A percentile compares a stretch with the other conserved stretches of the same genome.
Evolutionary conservation across 106 monocot genomes (phyloP).

Genomic region (Narthecium ossifragum): DNA sequence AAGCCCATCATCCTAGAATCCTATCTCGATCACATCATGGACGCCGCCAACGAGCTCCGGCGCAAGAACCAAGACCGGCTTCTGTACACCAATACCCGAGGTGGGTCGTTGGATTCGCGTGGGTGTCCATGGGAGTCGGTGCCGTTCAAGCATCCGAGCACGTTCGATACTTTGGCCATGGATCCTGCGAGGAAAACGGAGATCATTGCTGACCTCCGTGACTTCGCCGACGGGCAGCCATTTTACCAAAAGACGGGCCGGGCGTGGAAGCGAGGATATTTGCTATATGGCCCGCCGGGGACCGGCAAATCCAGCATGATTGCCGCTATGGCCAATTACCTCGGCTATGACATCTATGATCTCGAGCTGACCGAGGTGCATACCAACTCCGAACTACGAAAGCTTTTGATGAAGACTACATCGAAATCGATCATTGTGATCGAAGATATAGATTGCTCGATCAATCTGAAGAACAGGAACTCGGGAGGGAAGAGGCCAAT

Average conservation of each 20-base stretch:
- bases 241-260: conserved; percentile 67
- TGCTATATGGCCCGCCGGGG: conserved; percentile 77
- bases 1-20: conserved; percentile 28
- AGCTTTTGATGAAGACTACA: conserved; percentile 83
- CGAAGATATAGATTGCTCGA: conserved; percentile 90
- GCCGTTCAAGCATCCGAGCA: conserved; percentile 90
- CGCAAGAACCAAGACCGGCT: conserved; percentile 61
- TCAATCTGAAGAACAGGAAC: conserved; percentile 35
- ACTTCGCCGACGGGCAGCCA: conserved; percentile 34
- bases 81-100: conserved; percentile 64
- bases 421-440: conserved; percentile 85
- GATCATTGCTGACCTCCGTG: conserved; percentile 47
- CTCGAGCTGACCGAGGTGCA: conserved; percentile 81
- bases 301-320: conserved; percentile 96
- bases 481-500: neutral
- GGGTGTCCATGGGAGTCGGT: conserved; percentile 80
- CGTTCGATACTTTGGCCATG: conserved; percentile 87
- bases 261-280: conserved; percentile 83
- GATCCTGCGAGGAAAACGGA: conserved; percentile 46
- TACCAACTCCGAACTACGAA: conserved; percentile 78
- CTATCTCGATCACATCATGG: conserved; percentile 90
- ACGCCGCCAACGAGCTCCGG: conserved; percentile 41
- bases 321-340: conserved; percentile 82
- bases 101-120: conserved; percentile 44
- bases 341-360: conserved; percentile 83